Percentiles rank a stretch among this genome's conserved stretches.
phyloP scores from a whole-genome alignment of 805 yeast species.

The Cyberlindnera suaveolens region DNA sequence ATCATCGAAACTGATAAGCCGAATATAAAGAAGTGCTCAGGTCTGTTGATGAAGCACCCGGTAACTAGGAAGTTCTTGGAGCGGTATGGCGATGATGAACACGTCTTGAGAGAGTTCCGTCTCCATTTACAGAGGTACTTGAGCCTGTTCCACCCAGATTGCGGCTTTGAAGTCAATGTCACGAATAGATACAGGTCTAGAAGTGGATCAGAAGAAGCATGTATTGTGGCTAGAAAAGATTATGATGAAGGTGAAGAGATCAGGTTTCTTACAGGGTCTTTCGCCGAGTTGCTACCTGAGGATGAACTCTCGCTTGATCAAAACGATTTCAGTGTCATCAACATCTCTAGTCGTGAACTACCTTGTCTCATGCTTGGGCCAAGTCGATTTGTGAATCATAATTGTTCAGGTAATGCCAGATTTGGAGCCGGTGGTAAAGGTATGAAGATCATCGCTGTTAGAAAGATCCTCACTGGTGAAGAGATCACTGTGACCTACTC shows the following conservation, averaged over 20 bases:
- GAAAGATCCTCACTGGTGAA: slow-evolving; percentile 35
- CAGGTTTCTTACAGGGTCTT: slow-evolving; percentile 30
- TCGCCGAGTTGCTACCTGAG: slow-evolving; percentile 28
- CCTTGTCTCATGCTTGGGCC: slow-evolving; percentile 43
- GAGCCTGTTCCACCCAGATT: slow-evolving; percentile 28
- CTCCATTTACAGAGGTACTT: slow-evolving; percentile 32
- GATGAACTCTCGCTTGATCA: slow-evolving; percentile 28
- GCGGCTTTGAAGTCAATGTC: slow-evolving; percentile 36
- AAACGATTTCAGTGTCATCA: slow-evolving; percentile 39
- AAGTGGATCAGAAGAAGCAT: slow-evolving; percentile 23
- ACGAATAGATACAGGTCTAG: slow-evolving; percentile 33
- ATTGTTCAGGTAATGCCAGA: slow-evolving; percentile 37
- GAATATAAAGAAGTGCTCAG: slow-evolving; percentile 17
- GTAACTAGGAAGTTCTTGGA: slow-evolving; percentile 23
- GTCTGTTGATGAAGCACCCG: slow-evolving; percentile 20
- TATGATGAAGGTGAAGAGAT: slow-evolving; percentile 28
- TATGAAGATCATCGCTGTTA: slow-evolving; percentile 29
- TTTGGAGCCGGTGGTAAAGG: slow-evolving; percentile 26
- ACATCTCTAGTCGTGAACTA: slow-evolving; percentile 25
- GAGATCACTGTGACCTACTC: slow-evolving; percentile 41
- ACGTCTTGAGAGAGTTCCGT: slow-evolving; percentile 26
- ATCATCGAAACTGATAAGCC: slow-evolving; percentile 11
- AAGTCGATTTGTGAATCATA: slow-evolving; percentile 41
- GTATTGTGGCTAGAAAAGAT: slow-evolving; percentile 31
- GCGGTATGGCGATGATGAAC: slow-evolving; percentile 15